Conservation (phyloP, 345 rosid species). For the Leavenworthia alabamica region DNA sequence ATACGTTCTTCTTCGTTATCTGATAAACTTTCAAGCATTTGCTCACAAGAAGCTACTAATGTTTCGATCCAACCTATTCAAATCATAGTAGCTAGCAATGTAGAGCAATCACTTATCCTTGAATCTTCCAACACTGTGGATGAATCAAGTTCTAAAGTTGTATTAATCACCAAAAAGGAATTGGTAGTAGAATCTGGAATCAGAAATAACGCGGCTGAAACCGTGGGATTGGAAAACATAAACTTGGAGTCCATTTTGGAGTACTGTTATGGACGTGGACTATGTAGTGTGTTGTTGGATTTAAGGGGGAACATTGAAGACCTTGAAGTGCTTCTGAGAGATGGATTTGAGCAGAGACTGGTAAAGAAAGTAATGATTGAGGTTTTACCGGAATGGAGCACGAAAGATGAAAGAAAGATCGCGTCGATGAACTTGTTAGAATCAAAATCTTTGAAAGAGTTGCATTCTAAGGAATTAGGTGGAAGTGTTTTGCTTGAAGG, state of each 20-base stretch:
- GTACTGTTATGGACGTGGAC: slow-evolving; percentile 44
- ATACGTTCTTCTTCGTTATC: slow-evolving; percentile 45
- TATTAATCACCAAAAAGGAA: slow-evolving; percentile 37
- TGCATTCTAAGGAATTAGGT: slow-evolving; percentile 36
- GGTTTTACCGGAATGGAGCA: slow-evolving; percentile 57
- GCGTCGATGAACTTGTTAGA: slow-evolving; percentile 28
- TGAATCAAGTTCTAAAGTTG: slow-evolving; percentile 36
- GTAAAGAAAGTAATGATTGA: slow-evolving; percentile 54
- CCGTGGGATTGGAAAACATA: slow-evolving; percentile 40
- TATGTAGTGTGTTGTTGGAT: slow-evolving; percentile 61
- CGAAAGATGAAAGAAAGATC: slow-evolving; percentile 3
- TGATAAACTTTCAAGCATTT: slow-evolving; percentile 31
- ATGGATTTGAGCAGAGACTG: slow-evolving; percentile 40
- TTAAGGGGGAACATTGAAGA: slow-evolving; percentile 44
- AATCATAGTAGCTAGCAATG: slow-evolving; percentile 37
- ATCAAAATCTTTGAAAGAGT: slow-evolving; percentile 40
- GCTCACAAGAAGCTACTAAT: slow-evolving; percentile 46
- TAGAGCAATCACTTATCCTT: slow-evolving; percentile 26
- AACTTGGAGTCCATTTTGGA: slow-evolving; percentile 45
- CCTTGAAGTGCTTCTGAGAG: slow-evolving; percentile 47
- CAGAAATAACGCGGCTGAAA: slow-evolving; percentile 34
- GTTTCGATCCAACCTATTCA: slow-evolving; percentile 54
- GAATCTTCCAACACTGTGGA: not conserved
- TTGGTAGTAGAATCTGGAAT: slow-evolving; percentile 27
- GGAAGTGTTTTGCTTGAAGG: slow-evolving; percentile 52